Percentiles rank a stretch among this genome's conserved stretches.
These are phyloP conservation scores for Clavispora asparagi DNA, from an alignment of 805 yeast genomes.

Conservation along the genomic window DNA sequence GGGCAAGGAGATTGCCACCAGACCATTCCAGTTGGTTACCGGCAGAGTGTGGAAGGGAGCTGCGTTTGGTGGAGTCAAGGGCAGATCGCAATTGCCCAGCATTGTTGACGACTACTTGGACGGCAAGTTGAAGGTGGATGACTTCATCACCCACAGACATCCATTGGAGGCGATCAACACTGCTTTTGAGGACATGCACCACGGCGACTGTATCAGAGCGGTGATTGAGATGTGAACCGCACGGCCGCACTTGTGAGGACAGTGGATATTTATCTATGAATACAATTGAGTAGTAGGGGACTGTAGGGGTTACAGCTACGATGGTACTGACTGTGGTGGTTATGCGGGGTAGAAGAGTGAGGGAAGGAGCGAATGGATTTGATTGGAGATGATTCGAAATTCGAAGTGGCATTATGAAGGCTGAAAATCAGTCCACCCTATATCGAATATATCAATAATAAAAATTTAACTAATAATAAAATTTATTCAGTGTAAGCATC, in stretches of 20 bases:
- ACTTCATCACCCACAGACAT: slow-evolving; percentile 90
- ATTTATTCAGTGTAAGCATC: no score
- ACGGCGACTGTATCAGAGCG: slow-evolving; percentile 91
- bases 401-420: no score
- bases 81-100: slow-evolving; percentile 91
- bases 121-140: slow-evolving; percentile 85
- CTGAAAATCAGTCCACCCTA: no score
- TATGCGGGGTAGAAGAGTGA: no score
- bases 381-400: no score
- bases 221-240: slow-evolving; percentile 53
- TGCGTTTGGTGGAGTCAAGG: slow-evolving; percentile 99
- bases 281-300: no score
- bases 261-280: slow-evolving; percentile 1
- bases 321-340: no score
- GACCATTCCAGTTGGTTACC: slow-evolving; percentile 98
- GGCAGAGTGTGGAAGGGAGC: slow-evolving; percentile 99
- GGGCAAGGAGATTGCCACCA: slow-evolving; percentile 91
- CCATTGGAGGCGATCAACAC: slow-evolving; percentile 70
- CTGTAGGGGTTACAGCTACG: no score
- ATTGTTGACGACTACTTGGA: slow-evolving; percentile 79
- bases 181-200: slow-evolving; percentile 93
- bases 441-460: no score
- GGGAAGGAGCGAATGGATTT: no score
- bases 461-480: no score
- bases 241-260: no score